Conservation (phyloP, 2,329 filamentous ascomycete species). For the Xylariaceae sp. region DNA sequence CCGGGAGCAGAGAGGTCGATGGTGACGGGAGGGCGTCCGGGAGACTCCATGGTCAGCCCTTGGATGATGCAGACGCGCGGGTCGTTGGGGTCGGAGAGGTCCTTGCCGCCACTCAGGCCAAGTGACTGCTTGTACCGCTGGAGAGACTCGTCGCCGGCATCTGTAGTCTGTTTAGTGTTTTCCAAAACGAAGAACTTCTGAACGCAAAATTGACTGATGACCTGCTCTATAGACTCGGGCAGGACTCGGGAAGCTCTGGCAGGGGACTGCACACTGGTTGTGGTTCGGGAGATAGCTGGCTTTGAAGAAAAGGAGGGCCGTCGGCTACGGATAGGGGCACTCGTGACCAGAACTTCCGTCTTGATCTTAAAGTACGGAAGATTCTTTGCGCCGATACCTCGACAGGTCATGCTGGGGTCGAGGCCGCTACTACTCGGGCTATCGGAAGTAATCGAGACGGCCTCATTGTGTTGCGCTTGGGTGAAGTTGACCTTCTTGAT, state of each 20-base stretch:
- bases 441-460: neutral
- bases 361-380: neutral
- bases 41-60: constrained; percentile 80
- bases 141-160: constrained; percentile 81
- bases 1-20: constrained; percentile 78
- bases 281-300: too few species aligned
- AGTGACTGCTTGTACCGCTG: constrained; percentile 97
- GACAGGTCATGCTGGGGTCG: constrained; percentile 21
- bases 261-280: too few species aligned
- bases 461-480: too few species aligned
- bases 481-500: too few species aligned
- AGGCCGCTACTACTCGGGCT: constrained; percentile 11
- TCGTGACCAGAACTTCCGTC: too few species aligned
- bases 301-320: too few species aligned
- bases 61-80: constrained; percentile 90
- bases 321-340: too few species aligned
- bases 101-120: constrained; percentile 71
- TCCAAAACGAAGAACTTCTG: neutral
- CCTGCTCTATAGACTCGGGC: constrained; percentile 7
- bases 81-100: constrained; percentile 73
- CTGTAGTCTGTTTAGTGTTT: constrained; percentile 29
- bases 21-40: constrained; percentile 77
- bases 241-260: too few species aligned
- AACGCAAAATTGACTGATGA: neutral
- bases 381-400: constrained; percentile 8